Evolutionary conservation across 2,329 filamentous ascomycete species (phyloP), one percentile per base, ranked within the genome.

Genomic region (Aspergillus niger): DNA sequence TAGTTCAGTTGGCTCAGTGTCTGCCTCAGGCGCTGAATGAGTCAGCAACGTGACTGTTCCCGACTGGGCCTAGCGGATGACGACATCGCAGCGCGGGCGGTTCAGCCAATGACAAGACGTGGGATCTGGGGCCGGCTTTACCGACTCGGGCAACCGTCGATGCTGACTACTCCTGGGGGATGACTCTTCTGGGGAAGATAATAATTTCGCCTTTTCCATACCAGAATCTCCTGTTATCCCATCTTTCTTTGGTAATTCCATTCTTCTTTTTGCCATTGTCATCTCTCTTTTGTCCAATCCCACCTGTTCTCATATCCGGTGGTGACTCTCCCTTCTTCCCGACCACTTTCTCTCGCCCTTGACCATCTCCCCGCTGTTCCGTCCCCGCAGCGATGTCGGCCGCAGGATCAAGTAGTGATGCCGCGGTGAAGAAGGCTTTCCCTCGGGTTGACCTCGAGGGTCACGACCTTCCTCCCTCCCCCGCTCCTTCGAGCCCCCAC

Each of bases 401-500:
- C 54, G 69, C 74, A 65, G 69, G 68, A 69, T 69, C 73, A 53
- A 70, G 67, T 66, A 63, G 59, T 62, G 63, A 59, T 43, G 63
- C 69, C 67, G 70, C 72, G 50, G 59, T 75, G 63, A 78, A 78
- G 67, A 86, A 85, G 78, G 79, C 79, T 39, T 80, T 87, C 62
- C 76, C 83, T 47, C 83, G 86, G 67, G 82, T 93, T 65, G 92
- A 96, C 74, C 82, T 92, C 61, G 90, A 94, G 71, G 92, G 92
- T 44, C 90, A 96, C 78, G 83, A 93, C 71, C 82, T 97, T 55
- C 93, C 93, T 55, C 93, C 93, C 1, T 97, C 95, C 7, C 95
- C 95, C 2, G 92, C 95, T 24, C 92, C 94, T 2, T 98, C 94
- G 15, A 97, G 90, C 73, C 95, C 95, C 24, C 86, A 89, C 73